These are phyloP conservation scores for Thalia dealbata DNA, from an alignment of 176 grass and related monocot species.

Conservation along the genomic window DNA sequence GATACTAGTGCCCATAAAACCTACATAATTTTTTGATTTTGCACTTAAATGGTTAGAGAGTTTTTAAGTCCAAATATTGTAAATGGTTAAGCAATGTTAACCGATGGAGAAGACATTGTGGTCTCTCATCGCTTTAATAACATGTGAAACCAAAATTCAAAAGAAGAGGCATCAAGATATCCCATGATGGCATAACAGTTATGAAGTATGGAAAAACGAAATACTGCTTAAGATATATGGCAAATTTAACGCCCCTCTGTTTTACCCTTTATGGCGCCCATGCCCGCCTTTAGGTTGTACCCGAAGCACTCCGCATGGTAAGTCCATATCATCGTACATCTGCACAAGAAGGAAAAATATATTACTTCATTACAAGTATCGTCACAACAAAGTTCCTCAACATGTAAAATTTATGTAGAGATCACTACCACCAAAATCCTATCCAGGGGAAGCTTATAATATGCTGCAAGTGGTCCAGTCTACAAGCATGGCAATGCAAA, in stretches of 20 bases:
- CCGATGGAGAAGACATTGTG: no score
- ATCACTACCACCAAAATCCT: conserved; percentile 53
- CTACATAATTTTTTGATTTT: neutral
- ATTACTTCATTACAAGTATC: neutral
- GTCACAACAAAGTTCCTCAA: neutral
- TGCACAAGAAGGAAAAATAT: conserved; percentile 20
- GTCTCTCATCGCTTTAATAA: neutral
- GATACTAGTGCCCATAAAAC: neutral
- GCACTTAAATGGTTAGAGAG: neutral
- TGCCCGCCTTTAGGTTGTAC: conserved; percentile 83
- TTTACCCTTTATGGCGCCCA: conserved; percentile 78
- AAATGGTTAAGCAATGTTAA: neutral
- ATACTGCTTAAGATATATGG: neutral
- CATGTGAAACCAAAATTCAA: neutral
- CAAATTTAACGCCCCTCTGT: conserved; percentile 8
- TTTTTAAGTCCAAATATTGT: no score
- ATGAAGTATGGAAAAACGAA: neutral
- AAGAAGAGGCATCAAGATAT: neutral
- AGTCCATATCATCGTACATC: conserved; percentile 73
- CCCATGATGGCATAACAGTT: neutral
- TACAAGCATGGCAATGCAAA: conserved; percentile 31
- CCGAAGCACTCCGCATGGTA: conserved; percentile 80
- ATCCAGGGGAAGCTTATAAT: conserved; percentile 77
- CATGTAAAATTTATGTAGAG: conserved; percentile 20
- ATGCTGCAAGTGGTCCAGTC: conserved; percentile 73